phyloP scores from a whole-genome alignment of 352 stramenopile genomes.

The Pythium plurisporium region DNA sequence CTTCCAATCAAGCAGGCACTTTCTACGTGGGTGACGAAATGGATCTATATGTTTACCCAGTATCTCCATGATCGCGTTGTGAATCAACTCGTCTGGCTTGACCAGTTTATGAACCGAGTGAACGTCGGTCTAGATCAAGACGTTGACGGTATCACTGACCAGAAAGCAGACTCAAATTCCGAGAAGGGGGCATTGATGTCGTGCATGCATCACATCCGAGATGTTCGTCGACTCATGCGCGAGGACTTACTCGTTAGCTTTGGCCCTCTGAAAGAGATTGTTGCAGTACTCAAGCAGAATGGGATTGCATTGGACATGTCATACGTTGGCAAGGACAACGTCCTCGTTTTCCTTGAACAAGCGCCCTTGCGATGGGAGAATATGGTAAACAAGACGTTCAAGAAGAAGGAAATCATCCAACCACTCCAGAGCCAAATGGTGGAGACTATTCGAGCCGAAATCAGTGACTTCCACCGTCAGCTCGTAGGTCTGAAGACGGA shows the following conservation, averaged over 20 bases:
- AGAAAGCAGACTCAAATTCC: conserved; percentile 40
- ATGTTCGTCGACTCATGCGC: conserved; percentile 81
- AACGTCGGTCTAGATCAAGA: conserved; percentile 67
- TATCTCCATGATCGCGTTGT: conserved; percentile 90
- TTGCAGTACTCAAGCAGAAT: conserved; percentile 78
- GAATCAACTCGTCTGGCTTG: conserved; percentile 77
- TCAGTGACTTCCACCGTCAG: conserved; percentile 66
- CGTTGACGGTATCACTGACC: conserved; percentile 31
- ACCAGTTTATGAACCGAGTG: conserved; percentile 82
- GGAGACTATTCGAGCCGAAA: conserved; percentile 71
- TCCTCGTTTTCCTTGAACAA: conserved; percentile 83
- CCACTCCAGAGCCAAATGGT: conserved; percentile 88
- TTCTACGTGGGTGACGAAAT: conserved; percentile 93
- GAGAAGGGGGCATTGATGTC: conserved; percentile 63
- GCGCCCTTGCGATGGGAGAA: conserved; percentile 89
- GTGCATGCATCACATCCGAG: conserved; percentile 87
- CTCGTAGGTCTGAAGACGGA: conserved; percentile 60
- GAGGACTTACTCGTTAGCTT: conserved; percentile 79
- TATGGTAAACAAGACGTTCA: conserved; percentile 92
- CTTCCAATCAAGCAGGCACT: conserved; percentile 94
- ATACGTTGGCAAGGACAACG: conserved; percentile 79
- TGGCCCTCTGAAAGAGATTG: conserved; percentile 68
- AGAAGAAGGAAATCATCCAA: conserved; percentile 90
- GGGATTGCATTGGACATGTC: conserved; percentile 88
- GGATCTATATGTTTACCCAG: conserved; percentile 93